These are phyloP conservation scores for Oryza punctata DNA, from an alignment of 176 grass and related monocot genomes.

Conservation along the genomic window DNA sequence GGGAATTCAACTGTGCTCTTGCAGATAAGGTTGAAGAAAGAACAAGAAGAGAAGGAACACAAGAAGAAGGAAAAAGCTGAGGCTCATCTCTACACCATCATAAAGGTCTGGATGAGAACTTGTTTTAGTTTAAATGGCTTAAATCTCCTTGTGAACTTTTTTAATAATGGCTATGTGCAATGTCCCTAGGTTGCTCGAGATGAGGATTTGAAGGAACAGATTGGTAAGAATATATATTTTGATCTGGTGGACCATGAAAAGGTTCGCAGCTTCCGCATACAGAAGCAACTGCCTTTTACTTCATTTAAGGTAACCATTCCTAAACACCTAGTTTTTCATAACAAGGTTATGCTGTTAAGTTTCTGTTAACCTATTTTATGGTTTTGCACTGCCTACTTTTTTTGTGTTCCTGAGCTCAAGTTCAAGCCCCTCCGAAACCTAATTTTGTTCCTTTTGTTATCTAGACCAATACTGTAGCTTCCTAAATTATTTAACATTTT, in stretches of 20 bases:
- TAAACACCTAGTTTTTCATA: conserved; percentile 7
- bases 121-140: conserved; percentile 26
- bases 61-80: conserved; percentile 99
- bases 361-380: neutral
- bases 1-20: conserved; percentile 44
- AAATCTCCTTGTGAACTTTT: conserved; percentile 23
- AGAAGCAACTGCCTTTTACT: conserved; percentile 91
- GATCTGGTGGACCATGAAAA: conserved; percentile 98
- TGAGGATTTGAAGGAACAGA: conserved; percentile 78
- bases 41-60: conserved; percentile 98
- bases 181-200: conserved; percentile 76
- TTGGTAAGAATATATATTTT: conserved; percentile 94
- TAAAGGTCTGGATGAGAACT: conserved; percentile 63
- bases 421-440: neutral
- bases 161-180: conserved; percentile 22
- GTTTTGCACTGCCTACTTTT: conserved; percentile 11
- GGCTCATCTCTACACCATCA: conserved; percentile 95
- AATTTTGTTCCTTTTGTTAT: neutral
- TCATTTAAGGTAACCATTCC: conserved; percentile 78
- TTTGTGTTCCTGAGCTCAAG: conserved; percentile 17
- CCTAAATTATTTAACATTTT: neutral
- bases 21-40: conserved; percentile 97
- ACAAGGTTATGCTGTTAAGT: neutral
- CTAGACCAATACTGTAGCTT: neutral
- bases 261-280: conserved; percentile 94